Evolutionary conservation across 352 stramenopile genomes (phyloP), one percentile per base, ranked within the genome.

Genomic region (Phytophthora megakarya): DNA sequence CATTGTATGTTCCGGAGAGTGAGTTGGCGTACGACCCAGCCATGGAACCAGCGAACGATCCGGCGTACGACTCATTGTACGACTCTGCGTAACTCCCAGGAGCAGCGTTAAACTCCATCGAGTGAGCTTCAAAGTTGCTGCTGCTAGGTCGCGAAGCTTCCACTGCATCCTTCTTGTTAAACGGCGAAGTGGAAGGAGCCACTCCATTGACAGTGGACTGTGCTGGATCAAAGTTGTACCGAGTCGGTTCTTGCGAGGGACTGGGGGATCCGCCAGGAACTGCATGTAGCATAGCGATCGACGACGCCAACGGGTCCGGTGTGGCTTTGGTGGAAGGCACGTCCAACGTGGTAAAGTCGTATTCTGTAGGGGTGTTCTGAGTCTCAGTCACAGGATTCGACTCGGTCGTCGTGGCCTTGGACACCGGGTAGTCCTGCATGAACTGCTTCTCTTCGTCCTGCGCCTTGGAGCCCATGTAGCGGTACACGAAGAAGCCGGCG

Each of bases 21-120:
- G 64, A 76, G 42, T 79, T 81, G 47, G 67, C 68, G 58, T 81
- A 86, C 37, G 73, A 83, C 5, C 54, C 67, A 1, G 68, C 65
- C 11, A 77, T 61, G 15, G 68, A 78, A 18, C 65, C 66, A 18
- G 61, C 48, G 32, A 77, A 75, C 1, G 67, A 77, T 8, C 65
- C 70, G 7, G 67, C 62, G 62, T 85, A 89, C 40, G 78, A 88
- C 60, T 84, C 83, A 30, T 69, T 77, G 65, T 81, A 89, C 7
- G 75, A 85, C 58, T 83, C 75, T 18, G 70, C 73, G 37, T 82
- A 81, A 45, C 77, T 89, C 19, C 70, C 70, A 15, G 67, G 46
- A 19, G 56, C 69, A 38, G 73, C 62, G 44, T 76, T 78, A 35
- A 84, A 84, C 55, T 84, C 73, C 63, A 81, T 83, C 35, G 78